phyloP scores from a whole-genome alignment of 768 basidiomycete species.

The Phylloporus scabripes region DNA sequence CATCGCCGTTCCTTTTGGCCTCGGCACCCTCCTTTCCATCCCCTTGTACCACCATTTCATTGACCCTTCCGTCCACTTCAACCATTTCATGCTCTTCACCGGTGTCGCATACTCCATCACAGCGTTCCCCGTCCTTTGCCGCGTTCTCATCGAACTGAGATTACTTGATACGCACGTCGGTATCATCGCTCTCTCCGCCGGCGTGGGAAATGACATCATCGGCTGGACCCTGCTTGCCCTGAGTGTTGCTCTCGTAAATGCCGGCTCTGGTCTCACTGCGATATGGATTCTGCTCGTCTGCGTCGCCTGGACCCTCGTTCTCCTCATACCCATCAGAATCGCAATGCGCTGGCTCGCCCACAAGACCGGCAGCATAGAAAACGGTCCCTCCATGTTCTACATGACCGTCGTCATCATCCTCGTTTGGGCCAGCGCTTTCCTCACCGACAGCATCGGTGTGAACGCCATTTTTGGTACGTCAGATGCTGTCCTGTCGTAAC shows the following conservation, averaged over 20 bases:
- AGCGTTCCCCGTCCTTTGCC: constrained; percentile 79
- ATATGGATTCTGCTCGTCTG: constrained; percentile 79
- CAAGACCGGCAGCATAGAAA: constrained; percentile 73
- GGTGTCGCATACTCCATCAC: constrained; percentile 90
- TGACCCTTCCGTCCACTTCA: constrained; percentile 60
- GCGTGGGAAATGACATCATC: constrained; percentile 83
- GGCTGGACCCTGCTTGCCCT: constrained; percentile 89
- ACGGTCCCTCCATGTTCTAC: constrained; percentile 81
- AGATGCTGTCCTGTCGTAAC: not conserved
- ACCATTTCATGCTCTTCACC: constrained; percentile 91
- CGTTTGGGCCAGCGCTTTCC: constrained; percentile 83
- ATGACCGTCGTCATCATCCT: constrained; percentile 82
- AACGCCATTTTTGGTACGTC: constrained; percentile 80
- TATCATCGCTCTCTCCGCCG: constrained; percentile 87
- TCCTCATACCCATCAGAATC: constrained; percentile 61
- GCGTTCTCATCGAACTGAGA: constrained; percentile 87
- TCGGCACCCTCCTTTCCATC: constrained; percentile 70
- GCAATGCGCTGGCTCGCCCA: constrained; percentile 67
- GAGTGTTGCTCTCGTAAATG: constrained; percentile 89
- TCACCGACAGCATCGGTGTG: constrained; percentile 90
- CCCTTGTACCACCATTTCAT: constrained; percentile 55
- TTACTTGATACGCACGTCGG: constrained; percentile 89
- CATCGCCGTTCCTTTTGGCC: constrained; percentile 81
- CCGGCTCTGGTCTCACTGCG: constrained; percentile 74
- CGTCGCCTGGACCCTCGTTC: constrained; percentile 73